A percentile compares a stretch with the other conserved stretches of the same genome.
Evolutionary conservation across 2,329 filamentous ascomycete species (phyloP).

Genomic region (Sporothrix pallida): DNA sequence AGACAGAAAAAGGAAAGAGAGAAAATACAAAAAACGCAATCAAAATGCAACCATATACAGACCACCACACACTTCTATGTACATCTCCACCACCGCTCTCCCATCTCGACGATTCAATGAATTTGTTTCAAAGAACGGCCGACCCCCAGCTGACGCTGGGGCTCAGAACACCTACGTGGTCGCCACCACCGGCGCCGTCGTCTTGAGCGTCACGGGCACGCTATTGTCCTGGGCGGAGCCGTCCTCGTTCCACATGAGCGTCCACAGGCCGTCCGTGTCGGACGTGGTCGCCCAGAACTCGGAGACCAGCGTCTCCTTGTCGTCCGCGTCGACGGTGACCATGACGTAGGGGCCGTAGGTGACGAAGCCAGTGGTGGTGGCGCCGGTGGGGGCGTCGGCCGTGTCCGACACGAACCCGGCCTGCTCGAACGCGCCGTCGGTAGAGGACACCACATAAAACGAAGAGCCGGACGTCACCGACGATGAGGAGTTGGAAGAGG

Average conservation of each 20-base stretch:
- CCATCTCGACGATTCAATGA: background rate
- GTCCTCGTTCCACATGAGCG: conserved; percentile 35
- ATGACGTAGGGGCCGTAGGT: conserved; percentile 33
- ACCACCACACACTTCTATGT: background rate
- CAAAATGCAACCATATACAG: background rate
- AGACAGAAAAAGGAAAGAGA: background rate
- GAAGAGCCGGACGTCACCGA: background rate
- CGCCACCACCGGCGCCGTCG: conserved; percentile 9
- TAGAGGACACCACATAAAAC: conserved; percentile 20
- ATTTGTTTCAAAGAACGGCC: background rate
- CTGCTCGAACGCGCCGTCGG: background rate
- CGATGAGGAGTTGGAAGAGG: background rate
- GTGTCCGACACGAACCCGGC: conserved; percentile 20
- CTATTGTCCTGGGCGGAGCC: conserved; percentile 16
- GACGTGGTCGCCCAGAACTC: conserved; percentile 31
- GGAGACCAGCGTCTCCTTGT: conserved; percentile 14
- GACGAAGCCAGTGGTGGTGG: conserved; percentile 23
- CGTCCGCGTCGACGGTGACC: background rate
- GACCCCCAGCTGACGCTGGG: background rate
- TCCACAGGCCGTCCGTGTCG: conserved; percentile 29
- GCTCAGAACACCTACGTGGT: background rate
- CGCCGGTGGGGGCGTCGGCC: background rate
- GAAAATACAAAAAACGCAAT: background rate
- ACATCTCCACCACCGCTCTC: background rate
- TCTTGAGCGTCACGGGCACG: conserved; percentile 8